Percentiles rank a stretch among this genome's conserved stretches.
Conservation (phyloP, 1,284 basidiomycete species). For the Ceratobasidium sp. region DNA sequence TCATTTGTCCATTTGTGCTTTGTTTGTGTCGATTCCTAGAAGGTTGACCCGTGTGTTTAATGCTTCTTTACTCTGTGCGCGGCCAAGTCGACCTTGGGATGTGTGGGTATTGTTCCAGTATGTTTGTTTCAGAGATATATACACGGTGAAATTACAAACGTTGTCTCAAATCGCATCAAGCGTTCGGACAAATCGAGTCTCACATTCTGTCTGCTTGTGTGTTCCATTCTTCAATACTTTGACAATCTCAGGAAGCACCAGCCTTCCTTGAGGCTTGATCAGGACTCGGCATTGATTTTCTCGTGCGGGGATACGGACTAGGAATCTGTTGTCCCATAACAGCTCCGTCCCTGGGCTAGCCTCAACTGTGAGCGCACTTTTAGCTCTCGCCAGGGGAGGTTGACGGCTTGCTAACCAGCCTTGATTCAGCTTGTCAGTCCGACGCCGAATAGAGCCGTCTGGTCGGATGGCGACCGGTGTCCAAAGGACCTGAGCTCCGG, state of each 20-base stretch:
- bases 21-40: background rate
- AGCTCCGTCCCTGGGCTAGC: background rate
- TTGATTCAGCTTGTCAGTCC: background rate
- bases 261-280: constrained; percentile 9
- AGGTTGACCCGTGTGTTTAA: background rate
- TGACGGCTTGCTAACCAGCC: constrained; percentile 29
- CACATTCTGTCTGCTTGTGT: background rate
- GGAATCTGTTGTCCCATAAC: constrained; percentile 31
- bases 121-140: background rate
- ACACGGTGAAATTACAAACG: background rate
- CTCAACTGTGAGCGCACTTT: background rate
- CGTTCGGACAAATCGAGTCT: constrained; percentile 10
- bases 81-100: background rate
- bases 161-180: constrained; percentile 9
- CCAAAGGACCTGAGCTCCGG: constrained; percentile 70
- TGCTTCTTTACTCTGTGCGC: background rate
- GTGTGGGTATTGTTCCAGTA: background rate
- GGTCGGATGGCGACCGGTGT: constrained; percentile 55
- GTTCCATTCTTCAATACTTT: background rate
- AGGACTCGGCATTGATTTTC: background rate
- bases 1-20: background rate
- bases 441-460: constrained; percentile 33
- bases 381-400: background rate
- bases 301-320: background rate
- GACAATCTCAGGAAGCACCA: constrained; percentile 17